Percentiles rank a stretch among this genome's conserved stretches.
phyloP scores from a whole-genome alignment of 768 basidiomycete species.

The Boletus subcaerulescens region DNA sequence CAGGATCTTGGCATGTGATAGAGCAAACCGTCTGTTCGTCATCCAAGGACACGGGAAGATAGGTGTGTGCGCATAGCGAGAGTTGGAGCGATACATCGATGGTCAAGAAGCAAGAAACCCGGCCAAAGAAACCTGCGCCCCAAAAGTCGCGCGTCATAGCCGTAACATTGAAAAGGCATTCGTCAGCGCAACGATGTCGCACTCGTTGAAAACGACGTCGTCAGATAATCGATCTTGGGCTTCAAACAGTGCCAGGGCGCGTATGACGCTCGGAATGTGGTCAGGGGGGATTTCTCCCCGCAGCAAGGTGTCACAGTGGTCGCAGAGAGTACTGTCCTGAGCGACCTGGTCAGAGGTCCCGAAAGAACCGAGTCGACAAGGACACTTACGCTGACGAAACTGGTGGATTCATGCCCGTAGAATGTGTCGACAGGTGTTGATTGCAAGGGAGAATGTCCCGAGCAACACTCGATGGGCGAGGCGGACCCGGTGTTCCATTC shows the following conservation, averaged over 20 bases:
- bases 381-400: conserved; percentile 11
- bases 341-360: neutral
- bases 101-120: neutral
- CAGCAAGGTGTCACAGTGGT: conserved; percentile 12
- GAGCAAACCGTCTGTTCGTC: neutral
- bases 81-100: neutral
- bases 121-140: neutral
- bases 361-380: neutral
- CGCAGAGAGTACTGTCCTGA: conserved; percentile 16
- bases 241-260: conserved; percentile 18
- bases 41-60: neutral
- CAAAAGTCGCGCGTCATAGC: conserved; percentile 1
- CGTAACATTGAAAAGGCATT: conserved; percentile 22
- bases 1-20: neutral
- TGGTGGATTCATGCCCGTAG: conserved; percentile 2
- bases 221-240: conserved; percentile 5
- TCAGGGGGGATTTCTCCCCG: conserved; percentile 15
- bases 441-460: neutral
- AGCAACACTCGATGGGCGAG: neutral
- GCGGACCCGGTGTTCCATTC: neutral
- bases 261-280: conserved; percentile 23
- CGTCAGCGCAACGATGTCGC: conserved; percentile 15
- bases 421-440: neutral
- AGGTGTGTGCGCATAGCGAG: conserved; percentile 1
- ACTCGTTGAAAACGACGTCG: conserved; percentile 7